Evolutionary conservation across 768 basidiomycete species (phyloP), one percentile per base, ranked within the genome.

Genomic region (Arthromyces matolae): DNA sequence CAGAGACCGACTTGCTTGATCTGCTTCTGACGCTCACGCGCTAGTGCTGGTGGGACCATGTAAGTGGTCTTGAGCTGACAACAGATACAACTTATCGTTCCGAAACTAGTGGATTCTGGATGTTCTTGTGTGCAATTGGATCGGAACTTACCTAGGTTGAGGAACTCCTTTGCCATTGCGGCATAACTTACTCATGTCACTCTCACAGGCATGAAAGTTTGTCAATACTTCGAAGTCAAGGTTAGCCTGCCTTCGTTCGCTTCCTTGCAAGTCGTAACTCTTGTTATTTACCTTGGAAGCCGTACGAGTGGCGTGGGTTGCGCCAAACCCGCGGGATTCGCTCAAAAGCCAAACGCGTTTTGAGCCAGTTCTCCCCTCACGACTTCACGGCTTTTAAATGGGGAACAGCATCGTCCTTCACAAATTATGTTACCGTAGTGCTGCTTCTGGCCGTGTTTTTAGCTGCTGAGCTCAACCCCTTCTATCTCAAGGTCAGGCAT

Each of bases 1-100:
- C 45, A 50, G 44, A 49, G 28, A 24, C 27, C 39, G 41, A 46
- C 42, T 46, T 44, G 27, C 43, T 19, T 47, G 34, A 31, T 29
- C 22, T 35, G 55, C 54, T 36, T 52, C 38, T 57, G 32, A 54
- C 53, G 44, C 53, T n/a, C 40, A 51, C 37, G 47, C 55, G 51
- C 55, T 56, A 90, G 87, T 92, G 90, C 60, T 92, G 89, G 90
- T 93, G 89, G 89, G 90, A 92, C 63, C 89, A 93, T 72, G 89
- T 90, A 71, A 59, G 81, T 71, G 7, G 42, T 29, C 53, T 45
- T 22, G 33, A 40, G 28, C 47, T 34, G 24, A 27, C 47, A n/a
- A 22, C 51, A 47, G 43, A 16, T 51, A 51, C 49, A 42, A 39
- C 35, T 29, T 47, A 44, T 37, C 40, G 49, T 42, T 42, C 49